Percentiles rank a stretch among this genome's conserved stretches.
These are phyloP conservation scores for Pachysolen tannophilus DNA, from an alignment of 805 yeast genomes.

Conservation along the genomic window DNA sequence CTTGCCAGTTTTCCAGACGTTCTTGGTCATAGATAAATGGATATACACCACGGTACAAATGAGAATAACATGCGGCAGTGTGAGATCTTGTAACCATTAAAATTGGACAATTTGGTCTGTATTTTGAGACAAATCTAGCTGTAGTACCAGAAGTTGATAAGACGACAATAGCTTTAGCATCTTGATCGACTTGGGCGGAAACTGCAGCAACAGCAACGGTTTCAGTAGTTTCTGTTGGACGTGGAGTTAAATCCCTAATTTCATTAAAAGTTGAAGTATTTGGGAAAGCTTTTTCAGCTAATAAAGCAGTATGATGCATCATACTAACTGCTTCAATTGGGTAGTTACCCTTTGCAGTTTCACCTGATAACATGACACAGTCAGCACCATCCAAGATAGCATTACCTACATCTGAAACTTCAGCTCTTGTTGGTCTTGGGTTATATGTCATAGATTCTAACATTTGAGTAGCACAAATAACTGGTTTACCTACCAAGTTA, in stretches of 20 bases:
- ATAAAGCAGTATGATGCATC: constrained; percentile 96
- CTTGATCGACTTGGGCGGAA: constrained; percentile 91
- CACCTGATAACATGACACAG: constrained; percentile 99
- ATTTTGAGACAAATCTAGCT: constrained; percentile 93
- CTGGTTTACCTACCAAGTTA: constrained; percentile 99
- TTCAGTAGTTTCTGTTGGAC: constrained; percentile 91
- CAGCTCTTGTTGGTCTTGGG: constrained; percentile 99
- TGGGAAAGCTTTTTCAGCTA: constrained; percentile 95
- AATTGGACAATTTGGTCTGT: constrained; percentile 96
- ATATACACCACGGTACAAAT: constrained; percentile 97
- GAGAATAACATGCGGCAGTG: constrained; percentile 89
- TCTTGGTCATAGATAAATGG: constrained; percentile 79
- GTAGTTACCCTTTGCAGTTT: constrained; percentile 99
- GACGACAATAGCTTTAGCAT: constrained; percentile 94
- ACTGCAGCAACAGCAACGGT: constrained; percentile 97
- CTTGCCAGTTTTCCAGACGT: constrained; percentile 80
- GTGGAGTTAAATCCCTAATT: constrained; percentile 74
- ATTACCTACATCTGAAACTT: constrained; percentile 98
- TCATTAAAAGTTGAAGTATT: constrained; percentile 79
- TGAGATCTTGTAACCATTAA: constrained; percentile 96
- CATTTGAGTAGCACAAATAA: constrained; percentile 99
- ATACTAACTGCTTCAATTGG: constrained; percentile 96
- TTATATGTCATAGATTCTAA: constrained; percentile 98
- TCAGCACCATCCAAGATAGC: constrained; percentile 99
- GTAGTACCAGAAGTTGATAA: constrained; percentile 93